Conservation (phyloP, 345 rosid genomes). For the Aquilaria malaccensis region DNA sequence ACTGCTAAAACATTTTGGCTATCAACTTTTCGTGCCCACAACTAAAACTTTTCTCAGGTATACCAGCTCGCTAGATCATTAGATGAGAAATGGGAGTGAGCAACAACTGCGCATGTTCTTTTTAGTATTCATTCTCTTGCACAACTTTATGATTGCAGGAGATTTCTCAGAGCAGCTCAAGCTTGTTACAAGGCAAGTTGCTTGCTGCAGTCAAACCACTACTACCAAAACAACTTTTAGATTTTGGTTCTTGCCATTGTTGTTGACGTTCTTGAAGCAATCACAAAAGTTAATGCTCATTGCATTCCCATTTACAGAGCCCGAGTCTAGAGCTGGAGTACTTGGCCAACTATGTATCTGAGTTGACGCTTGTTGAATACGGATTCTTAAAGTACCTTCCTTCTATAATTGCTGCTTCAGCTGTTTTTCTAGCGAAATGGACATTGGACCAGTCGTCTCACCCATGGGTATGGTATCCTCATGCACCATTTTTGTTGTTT, state of each 20-base stretch:
- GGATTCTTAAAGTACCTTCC: constrained; percentile 64
- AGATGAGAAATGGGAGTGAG: too few species aligned
- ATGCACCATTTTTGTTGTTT: constrained; percentile 12
- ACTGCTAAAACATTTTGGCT: constrained; percentile 62
- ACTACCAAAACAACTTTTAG: too few species aligned
- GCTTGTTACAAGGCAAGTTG: constrained; percentile 54
- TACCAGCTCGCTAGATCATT: constrained; percentile 3
- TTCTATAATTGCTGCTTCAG: constrained; percentile 82
- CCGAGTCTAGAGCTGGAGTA: constrained; percentile 67
- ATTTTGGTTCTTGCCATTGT: neutral
- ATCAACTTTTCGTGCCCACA: constrained; percentile 63
- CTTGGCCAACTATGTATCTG: constrained; percentile 74
- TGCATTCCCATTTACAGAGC: constrained; percentile 41
- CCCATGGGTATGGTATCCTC: constrained; percentile 63
- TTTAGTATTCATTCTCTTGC: constrained; percentile 10
- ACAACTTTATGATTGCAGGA: constrained; percentile 42
- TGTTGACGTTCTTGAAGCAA: constrained; percentile 1
- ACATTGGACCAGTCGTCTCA: constrained; percentile 70
- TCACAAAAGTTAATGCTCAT: constrained; percentile 12
- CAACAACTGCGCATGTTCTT: neutral
- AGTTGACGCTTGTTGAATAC: constrained; percentile 60
- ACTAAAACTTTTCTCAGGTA: constrained; percentile 89
- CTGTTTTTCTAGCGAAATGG: constrained; percentile 92
- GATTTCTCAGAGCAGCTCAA: constrained; percentile 85
- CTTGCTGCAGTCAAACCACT: neutral